Percentiles rank a stretch among this genome's conserved stretches.
phyloP scores from a whole-genome alignment of 2,329 filamentous ascomycete genomes.

The Sporothrix brunneoviolacea region DNA sequence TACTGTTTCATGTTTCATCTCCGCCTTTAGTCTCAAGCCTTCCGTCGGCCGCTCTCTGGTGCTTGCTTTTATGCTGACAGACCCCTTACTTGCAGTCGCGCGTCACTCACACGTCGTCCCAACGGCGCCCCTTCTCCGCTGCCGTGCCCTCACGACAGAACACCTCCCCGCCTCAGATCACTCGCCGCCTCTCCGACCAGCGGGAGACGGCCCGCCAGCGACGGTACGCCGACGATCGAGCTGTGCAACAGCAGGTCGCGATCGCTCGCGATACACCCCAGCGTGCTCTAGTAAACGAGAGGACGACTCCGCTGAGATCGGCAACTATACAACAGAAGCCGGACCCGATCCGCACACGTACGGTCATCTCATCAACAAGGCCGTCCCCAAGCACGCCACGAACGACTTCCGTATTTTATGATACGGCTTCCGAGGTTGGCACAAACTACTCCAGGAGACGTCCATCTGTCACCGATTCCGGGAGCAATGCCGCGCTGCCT shows the following conservation, averaged over 20 bases:
- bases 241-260: slow-evolving; percentile 28
- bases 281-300: slow-evolving; percentile 37
- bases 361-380: slow-evolving; percentile 12
- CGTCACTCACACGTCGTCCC: slow-evolving; percentile 36
- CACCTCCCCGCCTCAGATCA: slow-evolving; percentile 43
- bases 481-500: slow-evolving; percentile 28
- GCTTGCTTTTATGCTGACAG: neutral
- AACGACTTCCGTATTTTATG: slow-evolving; percentile 41
- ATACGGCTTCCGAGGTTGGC: slow-evolving; percentile 27
- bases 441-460: slow-evolving; percentile 30
- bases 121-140: slow-evolving; percentile 49
- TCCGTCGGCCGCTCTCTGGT: neutral
- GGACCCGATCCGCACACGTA: slow-evolving; percentile 13
- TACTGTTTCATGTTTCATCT: neutral
- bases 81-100: slow-evolving; percentile 35
- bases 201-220: slow-evolving; percentile 41
- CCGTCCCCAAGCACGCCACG: slow-evolving; percentile 45
- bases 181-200: slow-evolving; percentile 51
- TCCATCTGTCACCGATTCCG: slow-evolving; percentile 44
- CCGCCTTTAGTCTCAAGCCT: neutral
- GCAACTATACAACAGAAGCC: slow-evolving; percentile 2
- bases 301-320: slow-evolving; percentile 28
- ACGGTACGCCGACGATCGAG: slow-evolving; percentile 35
- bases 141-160: slow-evolving; percentile 41
- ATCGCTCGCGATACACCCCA: slow-evolving; percentile 35